Evolutionary conservation across 345 rosid species (phyloP).

Genomic region (Citrus reticulata): DNA sequence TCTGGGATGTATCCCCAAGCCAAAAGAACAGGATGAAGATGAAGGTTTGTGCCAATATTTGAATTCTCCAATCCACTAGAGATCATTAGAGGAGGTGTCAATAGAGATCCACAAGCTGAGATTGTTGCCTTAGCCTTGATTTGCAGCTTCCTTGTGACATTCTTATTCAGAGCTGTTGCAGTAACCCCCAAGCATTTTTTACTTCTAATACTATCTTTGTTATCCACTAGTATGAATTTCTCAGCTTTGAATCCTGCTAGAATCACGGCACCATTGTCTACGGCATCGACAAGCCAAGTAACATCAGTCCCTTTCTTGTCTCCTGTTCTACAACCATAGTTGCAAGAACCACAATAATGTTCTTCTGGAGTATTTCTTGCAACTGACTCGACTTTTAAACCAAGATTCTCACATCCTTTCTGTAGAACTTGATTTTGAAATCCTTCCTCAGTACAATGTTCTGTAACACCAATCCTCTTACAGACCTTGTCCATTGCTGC

Average conservation of each 20-base stretch:
- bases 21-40: slow-evolving; percentile 55
- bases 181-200: slow-evolving; percentile 50
- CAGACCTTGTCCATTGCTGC: slow-evolving; percentile 50
- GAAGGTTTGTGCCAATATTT: slow-evolving; percentile 59
- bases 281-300: slow-evolving; percentile 75
- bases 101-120: slow-evolving; percentile 62
- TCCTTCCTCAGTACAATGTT: slow-evolving; percentile 42
- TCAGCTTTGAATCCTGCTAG: slow-evolving; percentile 57
- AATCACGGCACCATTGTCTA: slow-evolving; percentile 46
- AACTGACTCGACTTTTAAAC: slow-evolving; percentile 42
- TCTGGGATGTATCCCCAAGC: slow-evolving; percentile 76
- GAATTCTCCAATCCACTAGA: slow-evolving; percentile 54
- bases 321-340: slow-evolving; percentile 55
- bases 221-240: slow-evolving; percentile 36
- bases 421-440: slow-evolving; percentile 62
- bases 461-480: slow-evolving; percentile 52
- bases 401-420: slow-evolving; percentile 66
- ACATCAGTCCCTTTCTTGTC: slow-evolving; percentile 57
- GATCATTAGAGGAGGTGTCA: slow-evolving; percentile 63
- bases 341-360: slow-evolving; percentile 67
- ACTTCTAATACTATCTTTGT: slow-evolving; percentile 10
- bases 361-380: slow-evolving; percentile 44
- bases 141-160: slow-evolving; percentile 34
- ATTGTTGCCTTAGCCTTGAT: slow-evolving; percentile 59
- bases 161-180: slow-evolving; percentile 12